A percentile compares a stretch with the other conserved stretches of the same genome.
These are phyloP conservation scores for Penicillium alfredii DNA, from an alignment of 495 filamentous ascomycete species.

Conservation along the genomic window DNA sequence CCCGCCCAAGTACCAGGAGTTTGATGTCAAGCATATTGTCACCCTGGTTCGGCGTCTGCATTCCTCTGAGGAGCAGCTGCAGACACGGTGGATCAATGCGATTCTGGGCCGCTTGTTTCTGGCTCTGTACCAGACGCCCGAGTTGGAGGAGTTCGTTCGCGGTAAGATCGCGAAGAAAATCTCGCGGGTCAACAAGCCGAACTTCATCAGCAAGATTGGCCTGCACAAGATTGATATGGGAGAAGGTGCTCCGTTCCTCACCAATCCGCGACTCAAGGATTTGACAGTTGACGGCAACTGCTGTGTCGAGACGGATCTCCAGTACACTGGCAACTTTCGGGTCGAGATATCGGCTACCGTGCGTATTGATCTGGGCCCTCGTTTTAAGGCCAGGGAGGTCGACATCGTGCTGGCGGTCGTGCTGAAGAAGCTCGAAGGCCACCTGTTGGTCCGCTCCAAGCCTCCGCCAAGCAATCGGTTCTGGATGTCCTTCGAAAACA, in stretches of 20 bases:
- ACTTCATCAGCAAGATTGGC: conserved; percentile 75
- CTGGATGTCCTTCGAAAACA: conserved; percentile 89
- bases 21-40: conserved; percentile 78
- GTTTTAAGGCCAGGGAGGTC: conserved; percentile 87
- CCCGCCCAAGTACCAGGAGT: conserved; percentile 68
- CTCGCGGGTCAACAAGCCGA: conserved; percentile 82
- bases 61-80: conserved; percentile 83
- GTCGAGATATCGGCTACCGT: conserved; percentile 86
- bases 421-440: conserved; percentile 79
- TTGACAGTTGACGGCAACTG: conserved; percentile 87
- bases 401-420: conserved; percentile 83
- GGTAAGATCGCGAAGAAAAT: conserved; percentile 96
- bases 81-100: conserved; percentile 93
- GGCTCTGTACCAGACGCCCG: conserved; percentile 74
- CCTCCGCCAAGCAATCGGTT: conserved; percentile 91
- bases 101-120: conserved; percentile 83
- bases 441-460: conserved; percentile 79
- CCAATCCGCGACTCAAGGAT: conserved; percentile 82
- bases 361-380: conserved; percentile 78
- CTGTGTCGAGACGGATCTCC: conserved; percentile 75
- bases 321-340: conserved; percentile 82
- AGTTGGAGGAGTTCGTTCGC: conserved; percentile 70
- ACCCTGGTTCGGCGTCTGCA: conserved; percentile 82
- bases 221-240: conserved; percentile 82
- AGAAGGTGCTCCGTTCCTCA: conserved; percentile 79